Conservation (phyloP, 1,139 yeast genomes). For the Zhuliangozyma blackwelliae region DNA sequence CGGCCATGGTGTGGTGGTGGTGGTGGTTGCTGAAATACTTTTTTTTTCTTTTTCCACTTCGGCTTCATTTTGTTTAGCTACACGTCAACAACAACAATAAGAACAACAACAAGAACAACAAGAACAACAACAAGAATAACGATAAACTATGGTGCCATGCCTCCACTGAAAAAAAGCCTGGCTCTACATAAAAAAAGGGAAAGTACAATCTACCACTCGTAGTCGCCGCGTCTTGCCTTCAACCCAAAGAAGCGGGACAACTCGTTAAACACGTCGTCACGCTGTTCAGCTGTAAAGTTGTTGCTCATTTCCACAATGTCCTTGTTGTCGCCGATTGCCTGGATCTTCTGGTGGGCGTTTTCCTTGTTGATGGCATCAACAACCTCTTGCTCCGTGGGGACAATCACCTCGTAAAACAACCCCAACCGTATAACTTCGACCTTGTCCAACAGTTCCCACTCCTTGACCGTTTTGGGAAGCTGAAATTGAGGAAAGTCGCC, state of each 20-base stretch:
- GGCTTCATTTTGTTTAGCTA: too few species aligned
- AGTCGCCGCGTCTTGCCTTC: slow-evolving; percentile 45
- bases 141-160: too few species aligned
- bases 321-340: slow-evolving; percentile 14
- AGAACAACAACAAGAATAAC: too few species aligned
- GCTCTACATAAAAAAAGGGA: too few species aligned
- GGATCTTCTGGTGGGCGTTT: slow-evolving; percentile 10
- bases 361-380: slow-evolving; percentile 27
- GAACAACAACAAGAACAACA: too few species aligned
- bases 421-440: slow-evolving; percentile 49
- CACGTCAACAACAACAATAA: too few species aligned
- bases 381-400: slow-evolving; percentile 44
- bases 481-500: slow-evolving; percentile 61
- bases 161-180: too few species aligned
- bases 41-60: not conserved
- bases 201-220: slow-evolving; percentile 39
- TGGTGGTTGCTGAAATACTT: not conserved
- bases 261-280: slow-evolving; percentile 54
- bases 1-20: slow-evolving; percentile 7
- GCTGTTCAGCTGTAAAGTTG: slow-evolving; percentile 23
- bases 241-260: slow-evolving; percentile 70
- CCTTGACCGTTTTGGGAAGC: slow-evolving; percentile 60
- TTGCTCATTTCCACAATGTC: slow-evolving; percentile 38
- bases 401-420: slow-evolving; percentile 65
- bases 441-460: slow-evolving; percentile 45